Evolutionary conservation across 345 rosid species (phyloP).

Genomic region (Toxicodendron radicans): DNA sequence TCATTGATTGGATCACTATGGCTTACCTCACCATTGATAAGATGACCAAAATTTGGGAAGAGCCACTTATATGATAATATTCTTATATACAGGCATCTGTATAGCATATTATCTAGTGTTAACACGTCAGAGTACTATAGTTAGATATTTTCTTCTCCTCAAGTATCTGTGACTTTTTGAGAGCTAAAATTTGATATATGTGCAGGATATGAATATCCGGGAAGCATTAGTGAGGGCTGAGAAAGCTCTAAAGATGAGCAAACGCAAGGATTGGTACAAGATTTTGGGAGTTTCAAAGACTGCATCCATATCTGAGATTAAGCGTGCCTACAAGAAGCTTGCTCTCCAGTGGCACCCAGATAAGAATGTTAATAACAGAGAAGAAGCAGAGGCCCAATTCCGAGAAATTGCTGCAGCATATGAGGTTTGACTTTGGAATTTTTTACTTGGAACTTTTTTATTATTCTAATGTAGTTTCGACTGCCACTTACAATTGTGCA

Average conservation of each 20-base stretch:
- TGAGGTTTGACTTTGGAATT: slow-evolving; percentile 53
- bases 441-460: background rate
- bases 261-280: slow-evolving; percentile 96
- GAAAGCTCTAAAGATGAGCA: slow-evolving; percentile 96
- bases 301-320: slow-evolving; percentile 80
- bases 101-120: background rate
- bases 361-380: slow-evolving; percentile 88
- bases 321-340: slow-evolving; percentile 91
- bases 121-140: no score
- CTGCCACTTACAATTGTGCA: background rate
- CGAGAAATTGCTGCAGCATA: slow-evolving; percentile 96
- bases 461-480: background rate
- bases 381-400: slow-evolving; percentile 93
- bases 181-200: slow-evolving; percentile 11
- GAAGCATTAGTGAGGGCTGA: slow-evolving; percentile 87
- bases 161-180: background rate
- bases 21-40: background rate
- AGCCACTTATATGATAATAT: background rate
- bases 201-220: slow-evolving; percentile 78
- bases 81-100: background rate
- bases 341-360: slow-evolving; percentile 99
- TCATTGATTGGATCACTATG: slow-evolving; percentile 1
- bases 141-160: background rate
- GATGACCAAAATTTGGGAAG: background rate
- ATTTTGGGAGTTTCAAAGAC: slow-evolving; percentile 81